Evolutionary conservation across 768 basidiomycete species (phyloP).

Genomic region (Lentinula sp.): DNA sequence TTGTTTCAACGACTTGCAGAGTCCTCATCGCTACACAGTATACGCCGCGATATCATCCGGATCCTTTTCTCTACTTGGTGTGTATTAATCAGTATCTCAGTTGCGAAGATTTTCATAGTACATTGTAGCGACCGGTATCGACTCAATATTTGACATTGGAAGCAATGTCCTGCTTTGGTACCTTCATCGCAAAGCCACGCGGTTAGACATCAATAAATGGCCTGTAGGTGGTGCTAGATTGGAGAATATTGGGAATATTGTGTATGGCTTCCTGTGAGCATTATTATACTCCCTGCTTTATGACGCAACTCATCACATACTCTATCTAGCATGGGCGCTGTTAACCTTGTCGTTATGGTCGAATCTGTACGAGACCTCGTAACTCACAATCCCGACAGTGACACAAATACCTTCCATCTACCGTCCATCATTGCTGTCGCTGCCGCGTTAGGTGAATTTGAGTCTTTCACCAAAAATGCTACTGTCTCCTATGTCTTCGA

Average conservation of each 20-base stretch:
- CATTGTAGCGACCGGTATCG: slow-evolving; percentile 84
- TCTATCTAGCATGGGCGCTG: slow-evolving; percentile 70
- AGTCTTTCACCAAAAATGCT: neutral
- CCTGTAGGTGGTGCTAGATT: slow-evolving; percentile 88
- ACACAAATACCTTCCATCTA: slow-evolving; percentile 64
- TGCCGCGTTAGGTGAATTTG: slow-evolving; percentile 64
- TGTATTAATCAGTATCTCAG: neutral
- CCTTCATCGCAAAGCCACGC: slow-evolving; percentile 67
- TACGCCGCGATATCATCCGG: slow-evolving; percentile 84
- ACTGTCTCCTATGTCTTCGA: neutral
- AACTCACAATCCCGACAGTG: slow-evolving; percentile 39
- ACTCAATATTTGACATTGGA: slow-evolving; percentile 80
- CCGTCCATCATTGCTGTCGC: slow-evolving; percentile 80
- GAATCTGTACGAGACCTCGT: slow-evolving; percentile 76
- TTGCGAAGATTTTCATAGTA: slow-evolving; percentile 53
- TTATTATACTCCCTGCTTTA: neutral
- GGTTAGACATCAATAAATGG: slow-evolving; percentile 81
- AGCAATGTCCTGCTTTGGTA: slow-evolving; percentile 79
- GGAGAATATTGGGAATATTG: slow-evolving; percentile 84
- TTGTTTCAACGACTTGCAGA: slow-evolving; percentile 1
- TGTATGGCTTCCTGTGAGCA: slow-evolving; percentile 59
- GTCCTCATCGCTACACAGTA: slow-evolving; percentile 38
- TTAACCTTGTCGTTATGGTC: slow-evolving; percentile 88
- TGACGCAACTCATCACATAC: neutral
- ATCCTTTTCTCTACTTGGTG: neutral